These are phyloP conservation scores for Physocladia obscura DNA, from an alignment of 192 early-diverging fungal genomes.

Conservation along the genomic window DNA sequence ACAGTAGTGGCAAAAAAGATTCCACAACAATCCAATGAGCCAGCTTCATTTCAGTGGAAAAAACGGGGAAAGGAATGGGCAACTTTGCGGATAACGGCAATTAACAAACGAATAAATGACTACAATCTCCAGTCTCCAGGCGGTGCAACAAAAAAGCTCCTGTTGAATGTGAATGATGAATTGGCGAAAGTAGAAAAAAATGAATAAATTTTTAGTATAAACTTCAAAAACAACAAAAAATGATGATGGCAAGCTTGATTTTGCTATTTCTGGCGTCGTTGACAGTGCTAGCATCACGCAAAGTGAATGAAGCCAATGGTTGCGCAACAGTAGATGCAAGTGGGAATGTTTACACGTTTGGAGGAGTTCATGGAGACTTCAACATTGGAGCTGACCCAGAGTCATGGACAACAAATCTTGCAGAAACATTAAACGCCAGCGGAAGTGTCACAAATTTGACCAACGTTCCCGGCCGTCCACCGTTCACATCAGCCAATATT, in stretches of 20 bases:
- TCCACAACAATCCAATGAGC: neutral
- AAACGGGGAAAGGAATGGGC: constrained; percentile 26
- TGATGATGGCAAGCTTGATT: no score
- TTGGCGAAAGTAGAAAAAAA: neutral
- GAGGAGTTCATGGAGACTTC: constrained; percentile 1
- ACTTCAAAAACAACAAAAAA: no score
- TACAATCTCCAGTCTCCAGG: constrained; percentile 17
- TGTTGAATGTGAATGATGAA: neutral
- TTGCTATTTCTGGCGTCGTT: neutral
- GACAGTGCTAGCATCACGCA: no score
- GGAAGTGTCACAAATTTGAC: constrained; percentile 4
- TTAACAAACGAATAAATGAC: constrained; percentile 15
- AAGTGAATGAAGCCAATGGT: no score
- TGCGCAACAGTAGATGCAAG: neutral
- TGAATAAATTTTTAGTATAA: no score
- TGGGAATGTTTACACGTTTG: constrained; percentile 6
- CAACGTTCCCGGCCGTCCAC: constrained; percentile 2
- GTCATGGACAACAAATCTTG: neutral
- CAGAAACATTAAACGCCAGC: no score
- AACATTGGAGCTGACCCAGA: neutral
- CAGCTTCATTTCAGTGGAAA: constrained; percentile 13
- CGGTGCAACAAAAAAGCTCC: neutral
- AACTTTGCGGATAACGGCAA: constrained; percentile 16
- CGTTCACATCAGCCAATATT: constrained; percentile 15
- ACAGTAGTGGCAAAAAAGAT: neutral